A percentile compares a stretch with the other conserved stretches of the same genome.
These are phyloP conservation scores for Volvox africanus DNA, from an alignment of 139 green algal species.

Conservation along the genomic window DNA sequence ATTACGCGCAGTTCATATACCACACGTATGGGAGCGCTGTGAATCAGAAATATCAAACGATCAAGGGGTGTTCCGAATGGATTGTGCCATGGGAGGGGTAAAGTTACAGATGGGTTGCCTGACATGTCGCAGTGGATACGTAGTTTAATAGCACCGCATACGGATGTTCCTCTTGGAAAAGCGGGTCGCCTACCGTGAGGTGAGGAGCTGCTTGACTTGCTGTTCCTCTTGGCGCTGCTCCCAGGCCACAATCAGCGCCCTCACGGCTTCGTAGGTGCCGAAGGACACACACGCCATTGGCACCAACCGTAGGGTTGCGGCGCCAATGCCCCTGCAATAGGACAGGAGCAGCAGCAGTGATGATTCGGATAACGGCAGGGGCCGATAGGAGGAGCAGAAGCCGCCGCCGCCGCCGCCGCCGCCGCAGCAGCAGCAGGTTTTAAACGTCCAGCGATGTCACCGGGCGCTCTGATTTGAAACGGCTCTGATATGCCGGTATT, in stretches of 20 bases:
- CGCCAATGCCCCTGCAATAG: slow-evolving; percentile 71
- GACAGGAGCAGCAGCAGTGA: background rate
- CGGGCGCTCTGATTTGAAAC: background rate
- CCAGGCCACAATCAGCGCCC: slow-evolving; percentile 48
- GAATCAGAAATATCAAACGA: too few species aligned
- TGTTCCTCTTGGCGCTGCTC: slow-evolving; percentile 55
- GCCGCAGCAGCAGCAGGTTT: background rate
- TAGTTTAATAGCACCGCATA: too few species aligned
- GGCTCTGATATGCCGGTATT: background rate
- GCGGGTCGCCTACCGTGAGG: background rate
- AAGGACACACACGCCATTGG: slow-evolving; percentile 88
- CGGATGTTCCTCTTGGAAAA: too few species aligned
- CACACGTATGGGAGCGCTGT: too few species aligned
- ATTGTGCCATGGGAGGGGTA: too few species aligned
- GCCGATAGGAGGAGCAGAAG: too few species aligned
- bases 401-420: too few species aligned
- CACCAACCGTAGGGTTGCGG: slow-evolving; percentile 80
- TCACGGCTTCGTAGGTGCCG: slow-evolving; percentile 82
- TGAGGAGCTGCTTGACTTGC: slow-evolving; percentile 32
- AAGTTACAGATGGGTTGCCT: too few species aligned
- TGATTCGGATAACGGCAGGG: too few species aligned
- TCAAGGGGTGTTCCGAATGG: too few species aligned
- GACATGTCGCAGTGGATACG: too few species aligned
- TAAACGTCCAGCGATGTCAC: background rate
- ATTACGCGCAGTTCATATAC: too few species aligned